These are phyloP conservation scores for Aspergillus calidoustus DNA, from an alignment of 2,329 filamentous ascomycete genomes.

Conservation along the genomic window DNA sequence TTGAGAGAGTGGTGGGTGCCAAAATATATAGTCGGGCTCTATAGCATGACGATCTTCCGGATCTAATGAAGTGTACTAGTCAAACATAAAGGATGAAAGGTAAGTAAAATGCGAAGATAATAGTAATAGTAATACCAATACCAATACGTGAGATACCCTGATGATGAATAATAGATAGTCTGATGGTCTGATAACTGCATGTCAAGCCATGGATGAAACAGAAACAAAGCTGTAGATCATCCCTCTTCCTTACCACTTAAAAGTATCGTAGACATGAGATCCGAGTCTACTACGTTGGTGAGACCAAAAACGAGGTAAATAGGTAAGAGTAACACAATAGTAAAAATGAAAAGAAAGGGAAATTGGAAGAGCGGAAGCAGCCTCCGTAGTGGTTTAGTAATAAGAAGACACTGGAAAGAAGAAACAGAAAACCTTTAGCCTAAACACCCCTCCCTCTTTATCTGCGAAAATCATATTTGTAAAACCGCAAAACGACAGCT, in stretches of 20 bases:
- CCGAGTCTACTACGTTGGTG: not conserved
- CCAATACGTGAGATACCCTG: slow-evolving; percentile 1
- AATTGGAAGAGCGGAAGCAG: slow-evolving; percentile 27
- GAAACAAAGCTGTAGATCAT: not conserved
- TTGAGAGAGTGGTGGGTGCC: no score
- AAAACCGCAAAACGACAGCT: not conserved
- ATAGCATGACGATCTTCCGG: no score
- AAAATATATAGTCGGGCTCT: no score
- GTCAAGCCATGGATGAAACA: not conserved
- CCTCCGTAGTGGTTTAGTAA: not conserved
- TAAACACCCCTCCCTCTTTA: slow-evolving; percentile 13
- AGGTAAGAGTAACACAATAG: slow-evolving; percentile 12
- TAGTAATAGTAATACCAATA: not conserved
- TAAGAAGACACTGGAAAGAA: slow-evolving; percentile 9
- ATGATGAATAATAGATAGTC: not conserved
- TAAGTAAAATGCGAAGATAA: not conserved
- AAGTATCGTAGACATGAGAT: not conserved
- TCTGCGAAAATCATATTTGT: not conserved
- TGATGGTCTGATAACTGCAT: not conserved
- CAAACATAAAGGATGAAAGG: not conserved
- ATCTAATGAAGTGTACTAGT: not conserved
- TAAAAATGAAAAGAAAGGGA: slow-evolving; percentile 21
- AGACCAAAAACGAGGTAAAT: not conserved
- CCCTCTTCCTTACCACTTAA: not conserved
- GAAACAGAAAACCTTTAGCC: slow-evolving; percentile 9